Conservation (phyloP, 2,329 filamentous ascomycete genomes). For the Bipolaris oryzae region DNA sequence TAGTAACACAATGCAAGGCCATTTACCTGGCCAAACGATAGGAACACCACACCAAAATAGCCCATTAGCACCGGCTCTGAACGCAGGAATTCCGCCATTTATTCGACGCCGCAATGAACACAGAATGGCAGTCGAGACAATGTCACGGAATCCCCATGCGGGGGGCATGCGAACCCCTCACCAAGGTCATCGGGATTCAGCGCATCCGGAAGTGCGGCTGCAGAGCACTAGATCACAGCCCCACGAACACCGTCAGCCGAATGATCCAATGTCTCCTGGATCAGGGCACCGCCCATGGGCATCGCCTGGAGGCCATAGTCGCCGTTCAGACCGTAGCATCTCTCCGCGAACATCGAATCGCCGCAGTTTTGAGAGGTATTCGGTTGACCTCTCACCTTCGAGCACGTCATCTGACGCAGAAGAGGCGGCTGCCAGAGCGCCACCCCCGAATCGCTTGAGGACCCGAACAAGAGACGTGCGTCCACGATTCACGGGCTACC, state of each 20-base stretch:
- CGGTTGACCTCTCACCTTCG: conserved; percentile 30
- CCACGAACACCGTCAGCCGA: conserved; percentile 19
- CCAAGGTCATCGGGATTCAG: conserved; percentile 17
- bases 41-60: conserved; percentile 3
- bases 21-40: conserved; percentile 6
- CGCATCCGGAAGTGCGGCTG: conserved; percentile 3
- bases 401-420: conserved; percentile 34
- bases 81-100: conserved; percentile 1
- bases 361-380: conserved; percentile 41
- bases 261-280: conserved; percentile 8
- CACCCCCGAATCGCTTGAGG: conserved; percentile 23
- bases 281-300: conserved; percentile 23
- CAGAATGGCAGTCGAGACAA: conserved; percentile 4
- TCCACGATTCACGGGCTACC: conserved; percentile 17
- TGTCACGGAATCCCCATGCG: conserved; percentile 10
- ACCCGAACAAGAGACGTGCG: conserved; percentile 24
- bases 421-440: conserved; percentile 33
- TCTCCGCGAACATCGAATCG: conserved; percentile 41
- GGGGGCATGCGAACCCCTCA: conserved; percentile 13
- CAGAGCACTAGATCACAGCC: conserved; percentile 19
- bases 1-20: conserved; percentile 9
- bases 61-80: conserved; percentile 6
- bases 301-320: conserved; percentile 19
- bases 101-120: conserved; percentile 11
- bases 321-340: conserved; percentile 32